Evolutionary conservation across 768 basidiomycete genomes (phyloP).

Genomic region (Rhizopogon vesiculosus): DNA sequence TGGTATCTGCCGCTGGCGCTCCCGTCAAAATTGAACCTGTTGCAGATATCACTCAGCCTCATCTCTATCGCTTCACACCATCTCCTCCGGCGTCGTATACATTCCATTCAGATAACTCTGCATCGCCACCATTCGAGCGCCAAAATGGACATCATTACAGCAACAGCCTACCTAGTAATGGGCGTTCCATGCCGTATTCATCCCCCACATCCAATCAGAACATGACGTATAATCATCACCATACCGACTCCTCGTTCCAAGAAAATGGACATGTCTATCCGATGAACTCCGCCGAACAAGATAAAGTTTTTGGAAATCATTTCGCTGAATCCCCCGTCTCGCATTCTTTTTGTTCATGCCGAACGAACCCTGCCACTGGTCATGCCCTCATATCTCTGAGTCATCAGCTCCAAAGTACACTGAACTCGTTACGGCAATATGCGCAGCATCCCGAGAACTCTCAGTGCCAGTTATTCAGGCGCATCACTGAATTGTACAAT

Average conservation of each 20-base stretch:
- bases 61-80: slow-evolving; percentile 67
- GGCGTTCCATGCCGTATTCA: slow-evolving; percentile 27
- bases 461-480: slow-evolving; percentile 51
- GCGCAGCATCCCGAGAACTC: slow-evolving; percentile 51
- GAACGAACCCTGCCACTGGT: slow-evolving; percentile 54
- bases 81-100: slow-evolving; percentile 55
- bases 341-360: slow-evolving; percentile 53
- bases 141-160: slow-evolving; percentile 28
- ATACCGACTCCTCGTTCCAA: slow-evolving; percentile 27
- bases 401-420: slow-evolving; percentile 57
- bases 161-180: slow-evolving; percentile 24
- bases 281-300: slow-evolving; percentile 29
- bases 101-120: slow-evolving; percentile 40
- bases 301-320: slow-evolving; percentile 29
- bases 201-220: slow-evolving; percentile 30
- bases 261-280: slow-evolving; percentile 32
- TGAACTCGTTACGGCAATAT: slow-evolving; percentile 56
- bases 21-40: slow-evolving; percentile 67
- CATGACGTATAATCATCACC: slow-evolving; percentile 28
- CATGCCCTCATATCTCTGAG: slow-evolving; percentile 57
- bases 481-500: slow-evolving; percentile 56
- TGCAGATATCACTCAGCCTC: slow-evolving; percentile 41
- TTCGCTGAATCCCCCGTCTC: slow-evolving; percentile 27
- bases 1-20: slow-evolving; percentile 43
- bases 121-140: slow-evolving; percentile 31